Conservation (phyloP, 805 yeast species). For the Pichia gijzeniarum region DNA sequence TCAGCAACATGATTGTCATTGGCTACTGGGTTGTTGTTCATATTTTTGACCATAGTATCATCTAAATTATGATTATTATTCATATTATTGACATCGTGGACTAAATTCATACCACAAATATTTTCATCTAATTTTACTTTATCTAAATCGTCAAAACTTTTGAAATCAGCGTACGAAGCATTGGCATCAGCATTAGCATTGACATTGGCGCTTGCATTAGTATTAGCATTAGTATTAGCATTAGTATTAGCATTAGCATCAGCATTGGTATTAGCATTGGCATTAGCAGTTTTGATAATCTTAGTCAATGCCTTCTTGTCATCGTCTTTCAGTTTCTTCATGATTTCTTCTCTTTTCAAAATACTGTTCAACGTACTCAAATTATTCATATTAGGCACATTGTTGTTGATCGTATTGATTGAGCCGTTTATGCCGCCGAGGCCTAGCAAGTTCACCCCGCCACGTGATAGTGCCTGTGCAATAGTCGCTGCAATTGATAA, state of each 20-base stretch:
- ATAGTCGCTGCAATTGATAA: conserved; percentile 8
- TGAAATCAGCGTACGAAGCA: too few species aligned
- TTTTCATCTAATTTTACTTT: background rate
- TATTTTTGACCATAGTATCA: too few species aligned
- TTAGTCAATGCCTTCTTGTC: conserved; percentile 4
- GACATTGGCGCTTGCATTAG: too few species aligned
- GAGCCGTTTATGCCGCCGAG: conserved; percentile 6
- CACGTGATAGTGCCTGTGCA: conserved; percentile 9
- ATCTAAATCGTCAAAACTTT: background rate
- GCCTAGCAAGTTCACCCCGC: conserved; percentile 6
- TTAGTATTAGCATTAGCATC: background rate
- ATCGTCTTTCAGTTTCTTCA: conserved; percentile 9
- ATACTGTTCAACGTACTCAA: conserved; percentile 3
- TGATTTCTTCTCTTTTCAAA: conserved; percentile 9
- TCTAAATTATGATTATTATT: too few species aligned
- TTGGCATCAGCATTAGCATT: too few species aligned
- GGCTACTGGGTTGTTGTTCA: too few species aligned
- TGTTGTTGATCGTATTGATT: conserved; percentile 3
- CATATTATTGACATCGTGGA: background rate
- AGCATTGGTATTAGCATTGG: background rate
- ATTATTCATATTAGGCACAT: background rate
- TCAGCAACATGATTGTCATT: background rate
- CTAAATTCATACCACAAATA: background rate
- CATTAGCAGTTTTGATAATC: conserved; percentile 1
- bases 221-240: too few species aligned